phyloP scores from a whole-genome alignment of 164 flowering plant species.

The Cinnamomum chago region DNA sequence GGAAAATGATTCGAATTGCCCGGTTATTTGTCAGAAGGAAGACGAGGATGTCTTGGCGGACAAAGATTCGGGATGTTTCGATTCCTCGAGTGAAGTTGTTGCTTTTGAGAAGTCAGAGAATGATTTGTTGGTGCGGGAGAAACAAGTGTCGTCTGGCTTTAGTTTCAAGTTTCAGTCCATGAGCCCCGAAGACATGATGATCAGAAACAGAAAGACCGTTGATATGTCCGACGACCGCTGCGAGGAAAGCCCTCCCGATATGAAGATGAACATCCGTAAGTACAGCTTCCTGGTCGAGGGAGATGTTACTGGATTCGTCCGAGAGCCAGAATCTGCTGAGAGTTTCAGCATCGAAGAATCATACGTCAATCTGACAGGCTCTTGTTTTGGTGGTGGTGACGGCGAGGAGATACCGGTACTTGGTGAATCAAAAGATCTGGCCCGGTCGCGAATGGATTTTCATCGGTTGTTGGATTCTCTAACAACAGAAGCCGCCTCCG shows the following conservation, averaged over 20 bases:
- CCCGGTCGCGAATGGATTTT: background rate
- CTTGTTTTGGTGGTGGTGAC: constrained; percentile 4
- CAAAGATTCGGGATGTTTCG: constrained; percentile 6
- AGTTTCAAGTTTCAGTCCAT: constrained; percentile 48
- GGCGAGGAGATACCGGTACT: constrained; percentile 8
- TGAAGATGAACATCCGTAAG: constrained; percentile 15
- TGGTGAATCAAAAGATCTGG: background rate
- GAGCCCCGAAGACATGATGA: constrained; percentile 32
- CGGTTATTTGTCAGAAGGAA: background rate
- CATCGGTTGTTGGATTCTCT: background rate
- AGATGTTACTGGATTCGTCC: constrained; percentile 27
- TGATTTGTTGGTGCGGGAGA: constrained; percentile 20
- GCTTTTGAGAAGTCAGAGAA: constrained; percentile 9
- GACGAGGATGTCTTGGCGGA: background rate
- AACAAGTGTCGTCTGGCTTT: constrained; percentile 34
- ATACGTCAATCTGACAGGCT: constrained; percentile 10
- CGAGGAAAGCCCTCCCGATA: background rate
- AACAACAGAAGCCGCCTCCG: background rate
- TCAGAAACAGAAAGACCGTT: constrained; percentile 1
- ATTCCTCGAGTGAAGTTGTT: constrained; percentile 6
- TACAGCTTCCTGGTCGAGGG: constrained; percentile 27
- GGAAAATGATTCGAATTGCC: constrained; percentile 9
- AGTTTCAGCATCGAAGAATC: constrained; percentile 28
- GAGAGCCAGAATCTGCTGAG: constrained; percentile 24
- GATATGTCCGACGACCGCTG: background rate